These are phyloP conservation scores for Trichosanthes cucumerina DNA, from an alignment of 306 rosid species.

Conservation along the genomic window DNA sequence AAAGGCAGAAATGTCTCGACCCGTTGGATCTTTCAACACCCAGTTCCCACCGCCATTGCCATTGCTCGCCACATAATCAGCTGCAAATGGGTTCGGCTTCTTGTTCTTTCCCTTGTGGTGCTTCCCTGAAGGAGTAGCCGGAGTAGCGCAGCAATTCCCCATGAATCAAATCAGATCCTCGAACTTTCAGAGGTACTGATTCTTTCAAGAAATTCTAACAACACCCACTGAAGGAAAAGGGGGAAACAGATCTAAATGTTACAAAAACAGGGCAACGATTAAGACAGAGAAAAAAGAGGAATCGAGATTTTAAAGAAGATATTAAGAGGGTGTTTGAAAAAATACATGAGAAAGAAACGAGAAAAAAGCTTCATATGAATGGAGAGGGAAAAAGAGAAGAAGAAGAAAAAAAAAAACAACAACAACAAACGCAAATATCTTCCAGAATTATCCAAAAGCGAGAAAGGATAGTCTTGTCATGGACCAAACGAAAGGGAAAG, in stretches of 20 bases:
- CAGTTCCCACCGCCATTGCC: conserved; percentile 21
- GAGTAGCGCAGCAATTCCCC: conserved; percentile 25
- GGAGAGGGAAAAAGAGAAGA: background rate
- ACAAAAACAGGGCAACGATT: background rate
- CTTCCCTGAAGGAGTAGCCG: conserved; percentile 12
- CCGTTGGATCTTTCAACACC: conserved; percentile 24
- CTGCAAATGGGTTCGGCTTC: conserved; percentile 20
- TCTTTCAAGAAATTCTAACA: background rate
- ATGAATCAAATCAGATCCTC: conserved; percentile 16
- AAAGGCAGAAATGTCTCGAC: conserved; percentile 5
- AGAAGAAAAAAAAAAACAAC: too few species aligned
- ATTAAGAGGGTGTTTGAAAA: background rate
- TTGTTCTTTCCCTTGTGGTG: conserved; percentile 11
- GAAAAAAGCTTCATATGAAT: background rate
- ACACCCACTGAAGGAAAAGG: background rate
- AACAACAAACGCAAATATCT: background rate
- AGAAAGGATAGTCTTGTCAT: background rate
- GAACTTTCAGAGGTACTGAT: background rate
- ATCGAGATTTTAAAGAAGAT: background rate
- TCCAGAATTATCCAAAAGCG: conserved; percentile 6
- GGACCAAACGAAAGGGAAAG: background rate
- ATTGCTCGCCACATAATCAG: conserved; percentile 12
- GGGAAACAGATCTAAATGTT: background rate
- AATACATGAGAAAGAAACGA: background rate
- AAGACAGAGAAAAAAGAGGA: background rate